Conservation (phyloP, 2,329 filamentous ascomycete genomes). For the Ploettnerulaceae sp. region DNA sequence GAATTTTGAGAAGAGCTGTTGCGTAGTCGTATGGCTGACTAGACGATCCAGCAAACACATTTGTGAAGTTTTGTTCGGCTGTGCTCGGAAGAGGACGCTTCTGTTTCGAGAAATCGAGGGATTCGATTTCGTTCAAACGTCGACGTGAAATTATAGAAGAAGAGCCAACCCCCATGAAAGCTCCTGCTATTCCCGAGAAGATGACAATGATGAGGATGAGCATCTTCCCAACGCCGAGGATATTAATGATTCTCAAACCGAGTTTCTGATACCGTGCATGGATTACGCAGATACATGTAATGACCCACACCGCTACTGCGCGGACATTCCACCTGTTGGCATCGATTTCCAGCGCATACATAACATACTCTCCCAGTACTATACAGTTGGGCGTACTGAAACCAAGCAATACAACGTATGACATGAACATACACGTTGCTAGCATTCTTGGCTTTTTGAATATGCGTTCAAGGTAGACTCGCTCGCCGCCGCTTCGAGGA, state of each 20-base stretch:
- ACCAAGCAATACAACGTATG: slow-evolving; percentile 58
- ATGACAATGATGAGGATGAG: slow-evolving; percentile 61
- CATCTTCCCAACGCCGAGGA: slow-evolving; percentile 63
- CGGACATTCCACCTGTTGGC: slow-evolving; percentile 64
- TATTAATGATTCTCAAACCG: slow-evolving; percentile 63
- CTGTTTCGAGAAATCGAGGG: not conserved
- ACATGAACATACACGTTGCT: slow-evolving; percentile 54
- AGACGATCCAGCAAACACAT: slow-evolving; percentile 52
- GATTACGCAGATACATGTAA: slow-evolving; percentile 60
- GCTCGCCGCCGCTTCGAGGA: slow-evolving; percentile 60
- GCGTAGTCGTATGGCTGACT: slow-evolving; percentile 48
- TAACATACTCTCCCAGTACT: slow-evolving; percentile 66
- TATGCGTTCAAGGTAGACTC: slow-evolving; percentile 63
- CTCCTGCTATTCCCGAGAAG: slow-evolving; percentile 55
- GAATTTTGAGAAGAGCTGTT: slow-evolving; percentile 67
- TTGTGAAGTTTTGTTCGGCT: slow-evolving; percentile 57
- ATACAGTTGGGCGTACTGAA: slow-evolving; percentile 65
- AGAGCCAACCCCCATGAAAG: no score
- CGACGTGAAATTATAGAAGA: no score
- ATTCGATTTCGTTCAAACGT: slow-evolving; percentile 33
- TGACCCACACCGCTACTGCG: slow-evolving; percentile 60
- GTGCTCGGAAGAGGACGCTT: slow-evolving; percentile 53
- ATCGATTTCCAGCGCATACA: slow-evolving; percentile 58
- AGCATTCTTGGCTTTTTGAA: slow-evolving; percentile 58
- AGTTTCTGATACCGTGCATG: slow-evolving; percentile 60